A percentile compares a stretch with the other conserved stretches of the same genome.
Evolutionary conservation across 352 stramenopile species (phyloP).

Genomic region (Poterioochromonas sp.): DNA sequence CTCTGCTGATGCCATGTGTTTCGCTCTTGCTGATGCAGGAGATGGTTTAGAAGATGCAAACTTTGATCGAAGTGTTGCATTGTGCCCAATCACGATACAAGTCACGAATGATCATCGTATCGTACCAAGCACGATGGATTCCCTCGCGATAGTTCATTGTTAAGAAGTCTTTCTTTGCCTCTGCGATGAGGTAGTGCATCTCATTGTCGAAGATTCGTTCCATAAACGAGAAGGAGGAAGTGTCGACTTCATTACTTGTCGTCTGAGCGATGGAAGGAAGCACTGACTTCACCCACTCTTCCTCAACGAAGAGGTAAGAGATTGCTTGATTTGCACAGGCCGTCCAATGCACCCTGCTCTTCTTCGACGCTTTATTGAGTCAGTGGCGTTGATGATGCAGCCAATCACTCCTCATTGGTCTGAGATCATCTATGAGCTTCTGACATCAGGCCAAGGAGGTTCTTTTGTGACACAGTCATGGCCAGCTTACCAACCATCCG

Average conservation of each 20-base stretch:
- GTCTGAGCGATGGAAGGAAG: too few relatives aligned
- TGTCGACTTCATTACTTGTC: too few relatives aligned
- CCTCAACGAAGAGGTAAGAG: conserved; percentile 73
- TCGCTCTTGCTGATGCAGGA: conserved; percentile 93
- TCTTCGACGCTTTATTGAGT: conserved; percentile 82
- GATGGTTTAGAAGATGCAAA: conserved; percentile 98
- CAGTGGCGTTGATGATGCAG: conserved; percentile 81
- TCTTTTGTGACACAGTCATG: background rate
- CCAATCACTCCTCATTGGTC: conserved; percentile 89
- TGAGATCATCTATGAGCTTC: conserved; percentile 70
- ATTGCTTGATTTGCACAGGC: conserved; percentile 54
- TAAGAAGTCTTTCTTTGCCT: conserved; percentile 93
- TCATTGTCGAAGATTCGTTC: conserved; percentile 70
- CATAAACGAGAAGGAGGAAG: too few relatives aligned
- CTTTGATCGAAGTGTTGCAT: conserved; percentile 91
- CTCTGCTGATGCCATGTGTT: conserved; percentile 82
- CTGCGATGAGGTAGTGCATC: conserved; percentile 92
- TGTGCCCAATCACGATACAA: conserved; percentile 95
- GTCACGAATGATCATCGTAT: conserved; percentile 94
- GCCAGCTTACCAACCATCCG: background rate
- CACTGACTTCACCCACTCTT: too few relatives aligned
- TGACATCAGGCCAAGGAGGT: conserved; percentile 46
- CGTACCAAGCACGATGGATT: conserved; percentile 94
- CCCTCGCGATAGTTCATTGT: conserved; percentile 92
- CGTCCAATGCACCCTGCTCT: conserved; percentile 80